Base-by-base conservation (phyloP, 2,329 filamentous ascomycete genomes). In the Pseudofabraea citricarpa region DNA sequence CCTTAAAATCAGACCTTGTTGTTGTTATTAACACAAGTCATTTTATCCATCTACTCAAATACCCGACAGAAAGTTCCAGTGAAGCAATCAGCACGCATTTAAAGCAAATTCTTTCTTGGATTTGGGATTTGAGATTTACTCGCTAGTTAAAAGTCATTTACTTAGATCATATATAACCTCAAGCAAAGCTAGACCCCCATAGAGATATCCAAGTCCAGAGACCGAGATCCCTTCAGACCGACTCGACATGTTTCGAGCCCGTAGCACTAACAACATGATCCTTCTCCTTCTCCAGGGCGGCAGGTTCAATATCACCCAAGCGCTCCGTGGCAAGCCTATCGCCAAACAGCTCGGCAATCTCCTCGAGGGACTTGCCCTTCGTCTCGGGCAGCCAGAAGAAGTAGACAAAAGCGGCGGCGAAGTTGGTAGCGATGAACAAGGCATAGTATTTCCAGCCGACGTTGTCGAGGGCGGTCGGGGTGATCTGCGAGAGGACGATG, bases 361-460 rank as follows among this genome's bases (percentile, higher is more conserved):
- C 73, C 62, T 86, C 82, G 32, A 85, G 71, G 1, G 73, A 77
- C 16, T 85, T 68, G 32, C 79, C 80, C 64, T 84, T 83, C 39
- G 82, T 85, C 66, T 85, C 81, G 48, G 81, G 79, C 48, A 85
- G 67, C 56, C 77, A 73, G 53, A 67, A 56, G 32, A 58, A 66
- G 21, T 65, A 66, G 5, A 66, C 49, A 5, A 62, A 47, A 0
- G 64, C 64, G 1, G 57, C 54, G 0, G 40, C 49, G 10, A 60
- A 32, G 23, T 61, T 57, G 0, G 45, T 55, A 6, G 55, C 56
- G 41, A 68, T 67, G 47, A 68, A 64, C 2, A 69, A 52, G 3
- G 61, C 55, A 45, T 68, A 68, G 46, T 65, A 68, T 40, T 58
- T 63, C 64, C 65, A 68, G 5, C 58, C 50, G 7, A 68, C 60